Conservation (phyloP, 495 filamentous ascomycete species). For the Friedmanniomyces endolithicus region DNA sequence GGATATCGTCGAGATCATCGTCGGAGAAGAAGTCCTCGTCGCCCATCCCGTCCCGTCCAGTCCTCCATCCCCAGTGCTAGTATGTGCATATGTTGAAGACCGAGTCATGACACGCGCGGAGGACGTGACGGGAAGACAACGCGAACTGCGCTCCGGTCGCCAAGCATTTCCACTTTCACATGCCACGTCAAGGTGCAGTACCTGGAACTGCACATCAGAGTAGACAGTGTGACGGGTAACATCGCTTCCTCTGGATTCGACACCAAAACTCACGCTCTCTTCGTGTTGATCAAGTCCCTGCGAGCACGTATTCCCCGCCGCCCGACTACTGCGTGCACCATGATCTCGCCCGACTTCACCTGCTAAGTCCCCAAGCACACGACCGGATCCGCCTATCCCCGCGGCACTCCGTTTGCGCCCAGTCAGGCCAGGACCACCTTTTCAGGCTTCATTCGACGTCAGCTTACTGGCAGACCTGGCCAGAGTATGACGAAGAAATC, state of each 20-base stretch:
- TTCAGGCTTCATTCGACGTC: no score
- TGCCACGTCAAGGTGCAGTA: neutral
- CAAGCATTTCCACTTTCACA: neutral
- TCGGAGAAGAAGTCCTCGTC: slow-evolving; percentile 55
- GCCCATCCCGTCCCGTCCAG: slow-evolving; percentile 23
- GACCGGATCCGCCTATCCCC: neutral
- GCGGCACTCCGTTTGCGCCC: neutral
- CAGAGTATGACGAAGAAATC: slow-evolving; percentile 41
- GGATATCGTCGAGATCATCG: slow-evolving; percentile 34
- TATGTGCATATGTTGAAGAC: neutral
- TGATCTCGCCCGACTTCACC: neutral
- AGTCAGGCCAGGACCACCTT: neutral
- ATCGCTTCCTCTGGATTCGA: no score
- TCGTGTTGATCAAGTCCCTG: neutral
- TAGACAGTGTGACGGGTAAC: no score
- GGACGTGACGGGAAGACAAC: neutral
- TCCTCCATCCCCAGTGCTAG: neutral
- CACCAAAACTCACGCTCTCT: neutral
- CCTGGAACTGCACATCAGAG: no score
- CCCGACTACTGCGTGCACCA: neutral
- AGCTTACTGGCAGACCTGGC: no score
- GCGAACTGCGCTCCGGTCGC: neutral
- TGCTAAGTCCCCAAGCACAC: neutral
- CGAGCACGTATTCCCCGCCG: neutral
- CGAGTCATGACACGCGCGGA: neutral